Evolutionary conservation across 2,329 filamentous ascomycete species (phyloP), one percentile per base, ranked within the genome.

Genomic region (Beauveria caledonica): DNA sequence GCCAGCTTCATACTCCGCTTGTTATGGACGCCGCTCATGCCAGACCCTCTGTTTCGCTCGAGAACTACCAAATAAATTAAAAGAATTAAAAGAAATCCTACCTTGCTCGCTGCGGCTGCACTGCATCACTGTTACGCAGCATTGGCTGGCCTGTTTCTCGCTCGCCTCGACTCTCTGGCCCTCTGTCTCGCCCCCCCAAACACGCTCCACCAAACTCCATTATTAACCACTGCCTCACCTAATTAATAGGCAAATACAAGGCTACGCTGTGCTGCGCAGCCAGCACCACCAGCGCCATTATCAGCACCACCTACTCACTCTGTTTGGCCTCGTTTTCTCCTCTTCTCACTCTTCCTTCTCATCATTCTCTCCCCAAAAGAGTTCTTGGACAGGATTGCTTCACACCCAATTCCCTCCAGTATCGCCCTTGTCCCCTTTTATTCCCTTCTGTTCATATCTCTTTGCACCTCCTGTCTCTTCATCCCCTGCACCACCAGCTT

Each of bases 361-460:
- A 61, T 62, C 64, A 36, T 52, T 61, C 21, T 25, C 54, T 64
- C 65, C 64, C 66, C 68, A 69, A 64, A 65, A 68, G 55, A 57
- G 45, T 59, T 49, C 67, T 60, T 66, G 65, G 66, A 66, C 67
- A 67, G 68, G 67, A 46, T 60, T 48, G 65, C 66, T 68, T 67
- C 66, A 67, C 64, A 61, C 66, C 64, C 68, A 62, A 55, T 57
- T 63, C 61, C 39, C n/a, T 54, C 58, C 57, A 62, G 50, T 19
- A 46, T 55, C 36, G 56, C 62, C 63, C 63, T 64, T 64, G 62
- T 61, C 62, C 62, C 58, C 62, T 48, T 56, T 58, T 53, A 60
- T 54, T 27, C 33, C 44, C 48, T 65, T 63, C 66, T 61, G 58
- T 63, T 62, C 63, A 62, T 60, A 57, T 62, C 60, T 50, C 62